Evolutionary conservation across 1,284 basidiomycete genomes (phyloP).

Genomic region (Ustilago tritici): DNA sequence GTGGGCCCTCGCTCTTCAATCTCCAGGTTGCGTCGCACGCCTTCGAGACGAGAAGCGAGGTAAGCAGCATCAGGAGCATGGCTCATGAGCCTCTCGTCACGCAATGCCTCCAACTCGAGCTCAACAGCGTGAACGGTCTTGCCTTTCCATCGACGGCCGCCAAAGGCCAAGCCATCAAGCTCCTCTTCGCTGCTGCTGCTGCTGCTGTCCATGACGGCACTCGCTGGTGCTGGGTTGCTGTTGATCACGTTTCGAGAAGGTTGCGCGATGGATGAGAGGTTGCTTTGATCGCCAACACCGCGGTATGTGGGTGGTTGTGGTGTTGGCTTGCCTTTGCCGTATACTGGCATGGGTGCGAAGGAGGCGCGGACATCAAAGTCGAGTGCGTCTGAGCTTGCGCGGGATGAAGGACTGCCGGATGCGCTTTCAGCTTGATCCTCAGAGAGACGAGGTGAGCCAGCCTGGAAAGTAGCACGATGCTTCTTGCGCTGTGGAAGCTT

Average conservation of each 20-base stretch:
- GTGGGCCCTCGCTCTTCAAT: conserved; percentile 43
- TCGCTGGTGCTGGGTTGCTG: neutral
- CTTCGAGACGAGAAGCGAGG: conserved; percentile 60
- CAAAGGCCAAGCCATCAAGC: conserved; percentile 49
- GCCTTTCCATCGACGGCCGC: conserved; percentile 58
- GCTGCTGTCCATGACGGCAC: conserved; percentile 14
- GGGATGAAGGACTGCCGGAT: conserved; percentile 26
- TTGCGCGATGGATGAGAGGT: neutral
- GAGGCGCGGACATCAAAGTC: conserved; percentile 59
- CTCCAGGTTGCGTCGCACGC: conserved; percentile 60
- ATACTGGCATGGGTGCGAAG: conserved; percentile 58
- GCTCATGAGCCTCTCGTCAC: conserved; percentile 60
- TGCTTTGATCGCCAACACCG: conserved; percentile 28
- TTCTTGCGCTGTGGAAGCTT: conserved; percentile 40
- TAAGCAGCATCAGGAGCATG: conserved; percentile 64
- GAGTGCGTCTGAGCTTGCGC: conserved; percentile 34
- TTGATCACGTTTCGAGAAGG: neutral
- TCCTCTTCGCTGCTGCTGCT: conserved; percentile 39
- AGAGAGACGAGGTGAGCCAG: conserved; percentile 49
- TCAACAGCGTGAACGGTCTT: conserved; percentile 66
- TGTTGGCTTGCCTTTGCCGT: conserved; percentile 26
- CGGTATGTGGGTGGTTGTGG: conserved; percentile 9
- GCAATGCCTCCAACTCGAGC: conserved; percentile 60
- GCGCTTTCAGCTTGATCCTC: conserved; percentile 29
- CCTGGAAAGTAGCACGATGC: conserved; percentile 43